Base-by-base conservation (phyloP, 202 grass and related monocot genomes). In the Cymbopogon flexuosus region DNA sequence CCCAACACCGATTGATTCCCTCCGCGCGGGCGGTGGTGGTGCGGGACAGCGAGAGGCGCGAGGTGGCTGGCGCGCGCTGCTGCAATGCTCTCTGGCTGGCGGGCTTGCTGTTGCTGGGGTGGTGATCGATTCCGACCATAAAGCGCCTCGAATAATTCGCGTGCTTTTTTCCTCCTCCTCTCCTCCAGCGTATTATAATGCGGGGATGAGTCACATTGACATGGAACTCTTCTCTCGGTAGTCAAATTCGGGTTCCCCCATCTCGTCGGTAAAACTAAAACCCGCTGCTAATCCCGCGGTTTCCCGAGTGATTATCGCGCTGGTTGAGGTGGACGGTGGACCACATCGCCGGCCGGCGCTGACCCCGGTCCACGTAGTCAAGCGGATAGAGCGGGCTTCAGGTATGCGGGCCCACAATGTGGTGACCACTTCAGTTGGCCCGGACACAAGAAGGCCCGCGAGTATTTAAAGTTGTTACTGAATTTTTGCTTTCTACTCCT, bases 131-230 rank as follows among this genome's bases (percentile, higher is more conserved):
- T 39, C 36, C 36, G 67, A 74, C 60, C 41, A 78, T 82, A 89
- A 89, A 85, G 87, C 61, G 40, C 79, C 67, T 74, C 83, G 83
- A 89, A 89, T 86, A 49, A 49, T 49, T 82, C 79, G 51, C 16
- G 23, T 40, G 14, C 69, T 70, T 81, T 79, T 70, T 31, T 1
- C 3, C 30, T 3, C 3, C 30, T 1, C 21, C 33, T 12, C 10
- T 1, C 24, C 63, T 42, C 64, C 72, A 45, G 21, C 77, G 58
- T 82, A 72, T 77, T 85, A 61, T 89, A 89, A 72, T 78, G 66
- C 78, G 71, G 10, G 68, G 73, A 85, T 89, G 82, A 89, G 82
- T 89, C 87, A 89, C 82, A 22, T 68, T 86, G 83, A 73, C 78
- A 78, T 68, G 72, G 82, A 52, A 40, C 18, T 72, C 14, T 19